Evolutionary conservation across 2,329 filamentous ascomycete genomes (phyloP).

Genomic region (Parasarocladium wereldwijsianum): DNA sequence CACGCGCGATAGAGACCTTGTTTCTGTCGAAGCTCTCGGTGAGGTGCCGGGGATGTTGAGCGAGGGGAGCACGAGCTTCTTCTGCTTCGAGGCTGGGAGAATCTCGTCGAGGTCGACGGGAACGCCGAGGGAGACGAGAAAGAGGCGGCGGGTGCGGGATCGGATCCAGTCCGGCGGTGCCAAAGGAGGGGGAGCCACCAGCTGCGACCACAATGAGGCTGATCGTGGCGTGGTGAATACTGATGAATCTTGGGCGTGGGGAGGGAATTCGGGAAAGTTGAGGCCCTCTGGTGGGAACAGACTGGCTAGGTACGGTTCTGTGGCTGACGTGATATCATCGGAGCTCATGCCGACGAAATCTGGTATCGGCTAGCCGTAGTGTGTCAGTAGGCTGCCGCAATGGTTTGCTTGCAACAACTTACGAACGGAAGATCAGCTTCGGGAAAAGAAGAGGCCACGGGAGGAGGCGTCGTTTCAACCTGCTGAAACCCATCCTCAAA

Average conservation of each 20-base stretch:
- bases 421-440: conserved; percentile 30
- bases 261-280: conserved; percentile 30
- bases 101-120: conserved; percentile 97
- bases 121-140: conserved; percentile 88
- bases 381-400: conserved; percentile 11
- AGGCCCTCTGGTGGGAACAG: conserved; percentile 48
- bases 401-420: conserved; percentile 10
- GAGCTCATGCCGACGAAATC: conserved; percentile 48
- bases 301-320: conserved; percentile 50
- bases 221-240: conserved; percentile 77
- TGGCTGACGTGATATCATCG: conserved; percentile 44
- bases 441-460: conserved; percentile 18
- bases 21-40: conserved; percentile 39
- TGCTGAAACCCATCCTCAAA: conserved; percentile 61
- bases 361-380: conserved; percentile 41
- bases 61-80: conserved; percentile 88
- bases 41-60: conserved; percentile 50
- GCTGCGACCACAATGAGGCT: conserved; percentile 87
- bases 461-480: conserved; percentile 22
- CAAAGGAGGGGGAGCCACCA: conserved; percentile 84
- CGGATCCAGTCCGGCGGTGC: conserved; percentile 97
- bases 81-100: conserved; percentile 90
- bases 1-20: conserved; percentile 30
- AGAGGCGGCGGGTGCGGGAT: conserved; percentile 83
- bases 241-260: conserved; percentile 38